Percentiles rank a stretch among this genome's conserved stretches.
Conservation (phyloP, 176 grass and related monocot genomes). For the Hordeum marinum region DNA sequence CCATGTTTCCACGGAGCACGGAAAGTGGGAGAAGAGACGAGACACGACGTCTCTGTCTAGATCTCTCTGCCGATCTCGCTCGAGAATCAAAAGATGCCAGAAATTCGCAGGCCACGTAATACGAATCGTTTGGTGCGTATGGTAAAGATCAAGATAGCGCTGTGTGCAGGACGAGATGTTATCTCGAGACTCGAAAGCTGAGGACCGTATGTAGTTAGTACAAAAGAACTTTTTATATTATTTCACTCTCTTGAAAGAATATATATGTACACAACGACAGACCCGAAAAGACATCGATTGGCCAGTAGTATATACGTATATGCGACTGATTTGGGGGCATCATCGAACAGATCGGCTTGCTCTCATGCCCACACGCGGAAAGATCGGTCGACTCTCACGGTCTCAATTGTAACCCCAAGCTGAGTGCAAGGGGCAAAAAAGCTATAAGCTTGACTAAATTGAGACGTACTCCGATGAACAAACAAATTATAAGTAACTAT, state of each 20-base stretch:
- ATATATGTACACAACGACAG: no score
- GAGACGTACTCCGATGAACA: not conserved
- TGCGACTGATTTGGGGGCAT: not conserved
- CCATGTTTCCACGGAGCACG: not conserved
- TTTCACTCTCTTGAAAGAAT: no score
- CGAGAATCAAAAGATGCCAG: not conserved
- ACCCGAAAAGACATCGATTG: not conserved
- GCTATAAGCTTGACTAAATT: not conserved
- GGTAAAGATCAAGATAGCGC: not conserved
- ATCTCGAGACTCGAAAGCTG: not conserved
- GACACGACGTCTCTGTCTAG: not conserved
- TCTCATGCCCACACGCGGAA: not conserved
- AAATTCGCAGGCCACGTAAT: not conserved
- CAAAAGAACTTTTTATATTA: not conserved
- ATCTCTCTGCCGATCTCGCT: not conserved
- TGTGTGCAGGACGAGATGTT: not conserved
- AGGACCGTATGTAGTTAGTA: not conserved
- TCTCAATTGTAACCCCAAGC: constrained; percentile 4
- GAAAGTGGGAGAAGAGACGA: not conserved
- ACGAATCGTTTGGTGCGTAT: not conserved
- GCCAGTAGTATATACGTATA: not conserved
- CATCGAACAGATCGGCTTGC: constrained; percentile 20
- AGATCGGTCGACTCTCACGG: not conserved
- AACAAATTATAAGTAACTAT: not conserved
- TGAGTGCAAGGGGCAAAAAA: constrained; percentile 15